Evolutionary conservation across 495 filamentous ascomycete genomes (phyloP), one percentile per base, ranked within the genome.

Genomic region (Aspergillus avenaceus): DNA sequence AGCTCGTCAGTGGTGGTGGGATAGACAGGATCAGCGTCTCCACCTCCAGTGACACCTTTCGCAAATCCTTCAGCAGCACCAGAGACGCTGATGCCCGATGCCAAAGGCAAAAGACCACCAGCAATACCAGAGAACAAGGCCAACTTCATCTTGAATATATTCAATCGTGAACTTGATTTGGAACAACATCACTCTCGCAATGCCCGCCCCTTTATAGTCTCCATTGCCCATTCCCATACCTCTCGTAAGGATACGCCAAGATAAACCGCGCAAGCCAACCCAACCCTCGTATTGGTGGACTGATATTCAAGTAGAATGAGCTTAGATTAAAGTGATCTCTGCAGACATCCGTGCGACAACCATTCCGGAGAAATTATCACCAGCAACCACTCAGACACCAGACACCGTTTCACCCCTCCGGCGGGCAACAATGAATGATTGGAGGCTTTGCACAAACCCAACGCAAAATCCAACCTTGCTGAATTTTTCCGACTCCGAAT

Each of bases 21-120:
- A 19, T 47, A 19, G 11, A 34, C 28, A 11, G 28, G 11, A n/a
- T 11, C 5, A 14, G 45, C 45, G 22, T 12, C 8, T 0, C 45
- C 45, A 26, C 45, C 45, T 23, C 45, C 45, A 5, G 29, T 47
- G 6, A 47, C 31, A 12, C 29, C 29, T 7, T 28, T 22, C 9
- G 45, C 45, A 22, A 47, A 47, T 11, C 45, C 45, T 14, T 47
- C 28, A 13, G 45, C 45, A 8, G 45, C 31, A n/a, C 45, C 45
- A 8, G 28, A 37, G 31, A 47, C 45, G 9, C 8, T 36, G 6
- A 32, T 12, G 1, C 29, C 31, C 3, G 14, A 18, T 5, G 28
- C 45, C 1, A 37, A 4, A 6, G 26, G 27, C 5, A 18, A 4
- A 22, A 45, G 26, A 16, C 25, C 42, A 5, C 25, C 27, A 4